phyloP scores from a whole-genome alignment of 1,139 yeast species.

The Taphrina populina region DNA sequence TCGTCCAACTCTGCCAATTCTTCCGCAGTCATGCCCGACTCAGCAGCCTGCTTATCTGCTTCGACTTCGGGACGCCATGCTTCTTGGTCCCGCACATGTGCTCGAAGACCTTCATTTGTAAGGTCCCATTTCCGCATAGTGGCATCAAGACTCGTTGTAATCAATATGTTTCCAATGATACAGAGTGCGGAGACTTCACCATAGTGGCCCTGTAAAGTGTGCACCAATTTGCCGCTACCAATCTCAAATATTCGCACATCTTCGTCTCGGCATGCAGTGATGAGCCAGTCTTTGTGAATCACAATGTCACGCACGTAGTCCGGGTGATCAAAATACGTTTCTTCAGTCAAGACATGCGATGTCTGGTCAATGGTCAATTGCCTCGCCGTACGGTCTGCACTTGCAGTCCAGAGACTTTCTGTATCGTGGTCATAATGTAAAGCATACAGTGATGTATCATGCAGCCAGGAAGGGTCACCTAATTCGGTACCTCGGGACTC shows the following conservation, averaged over 20 bases:
- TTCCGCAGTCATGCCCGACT: constrained; percentile 90
- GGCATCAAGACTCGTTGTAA: constrained; percentile 21
- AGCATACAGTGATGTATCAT: constrained; percentile 27
- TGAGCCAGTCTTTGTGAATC: constrained; percentile 1
- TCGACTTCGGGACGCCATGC: constrained; percentile 11
- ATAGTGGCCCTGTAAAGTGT: constrained; percentile 28
- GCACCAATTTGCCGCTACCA: constrained; percentile 22
- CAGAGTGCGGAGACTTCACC: constrained; percentile 23
- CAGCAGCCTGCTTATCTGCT: constrained; percentile 52
- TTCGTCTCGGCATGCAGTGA: constrained; percentile 36
- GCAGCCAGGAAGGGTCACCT: constrained; percentile 23
- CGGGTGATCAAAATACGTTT: constrained; percentile 29
- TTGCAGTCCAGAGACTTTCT: constrained; percentile 25
- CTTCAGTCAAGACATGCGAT: not conserved
- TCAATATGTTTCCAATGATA: constrained; percentile 6
- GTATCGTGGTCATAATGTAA: constrained; percentile 17
- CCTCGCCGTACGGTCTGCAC: constrained; percentile 28
- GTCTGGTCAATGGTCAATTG: constrained; percentile 8
- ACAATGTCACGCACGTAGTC: constrained; percentile 32
- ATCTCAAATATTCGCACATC: constrained; percentile 29
- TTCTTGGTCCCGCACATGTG: constrained; percentile 20
- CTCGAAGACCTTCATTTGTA: constrained; percentile 7
- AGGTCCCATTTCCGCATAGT: constrained; percentile 30
- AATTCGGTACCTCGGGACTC: constrained; percentile 8
- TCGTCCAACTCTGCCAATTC: constrained; percentile 97